Evolutionary conservation across 139 green algal species (phyloP).

Genomic region (Zygnema cylindricum): DNA sequence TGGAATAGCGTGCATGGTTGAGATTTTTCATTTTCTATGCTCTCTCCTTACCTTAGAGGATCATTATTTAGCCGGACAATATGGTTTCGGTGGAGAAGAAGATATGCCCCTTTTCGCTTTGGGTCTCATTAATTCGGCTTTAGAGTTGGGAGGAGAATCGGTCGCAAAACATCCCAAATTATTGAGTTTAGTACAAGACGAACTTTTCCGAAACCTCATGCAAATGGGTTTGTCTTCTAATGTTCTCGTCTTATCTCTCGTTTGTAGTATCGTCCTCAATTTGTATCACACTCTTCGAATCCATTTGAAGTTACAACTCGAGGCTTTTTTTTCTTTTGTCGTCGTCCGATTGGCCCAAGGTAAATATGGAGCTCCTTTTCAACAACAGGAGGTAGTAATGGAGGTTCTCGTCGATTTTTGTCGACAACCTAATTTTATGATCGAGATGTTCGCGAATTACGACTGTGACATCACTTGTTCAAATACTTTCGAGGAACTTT

Average conservation of each 20-base stretch:
- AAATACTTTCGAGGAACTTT: slow-evolving; percentile 82
- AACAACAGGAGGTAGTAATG: slow-evolving; percentile 84
- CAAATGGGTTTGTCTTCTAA: slow-evolving; percentile 59
- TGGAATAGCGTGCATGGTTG: slow-evolving; percentile 62
- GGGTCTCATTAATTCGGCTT: slow-evolving; percentile 73
- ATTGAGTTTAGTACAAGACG: slow-evolving; percentile 73
- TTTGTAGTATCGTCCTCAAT: slow-evolving; percentile 56
- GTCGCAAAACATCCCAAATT: slow-evolving; percentile 68
- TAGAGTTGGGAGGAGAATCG: slow-evolving; percentile 59
- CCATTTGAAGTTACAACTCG: slow-evolving; percentile 83
- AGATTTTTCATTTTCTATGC: slow-evolving; percentile 67
- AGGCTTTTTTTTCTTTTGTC: slow-evolving; percentile 79
- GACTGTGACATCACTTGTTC: slow-evolving; percentile 81
- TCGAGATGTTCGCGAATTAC: slow-evolving; percentile 86
- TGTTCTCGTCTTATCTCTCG: slow-evolving; percentile 65
- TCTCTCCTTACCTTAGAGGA: slow-evolving; percentile 61
- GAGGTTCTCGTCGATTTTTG: slow-evolving; percentile 92
- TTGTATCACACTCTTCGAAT: slow-evolving; percentile 81
- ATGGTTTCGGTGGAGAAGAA: slow-evolving; percentile 20
- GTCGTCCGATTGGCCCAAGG: slow-evolving; percentile 87
- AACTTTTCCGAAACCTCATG: slow-evolving; percentile 73
- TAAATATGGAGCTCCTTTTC: slow-evolving; percentile 39
- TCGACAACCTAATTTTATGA: slow-evolving; percentile 83
- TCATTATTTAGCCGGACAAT: not conserved
- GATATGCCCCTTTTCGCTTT: slow-evolving; percentile 78